phyloP scores from a whole-genome alignment of 1,284 basidiomycete genomes.

The Malassezia nana region DNA sequence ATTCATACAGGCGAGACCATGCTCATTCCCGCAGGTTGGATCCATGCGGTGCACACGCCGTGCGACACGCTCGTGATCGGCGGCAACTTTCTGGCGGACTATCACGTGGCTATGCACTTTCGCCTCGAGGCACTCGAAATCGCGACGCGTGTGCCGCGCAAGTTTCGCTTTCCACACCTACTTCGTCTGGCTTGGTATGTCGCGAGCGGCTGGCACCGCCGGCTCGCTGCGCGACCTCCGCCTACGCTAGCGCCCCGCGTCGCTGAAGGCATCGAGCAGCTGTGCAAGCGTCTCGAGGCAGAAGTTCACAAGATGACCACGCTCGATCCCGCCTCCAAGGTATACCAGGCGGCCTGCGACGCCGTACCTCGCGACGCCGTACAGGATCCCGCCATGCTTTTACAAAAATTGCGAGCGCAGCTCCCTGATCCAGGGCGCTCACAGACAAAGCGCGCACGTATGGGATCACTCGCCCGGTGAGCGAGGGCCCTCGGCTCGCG shows the following conservation, averaged over 20 bases:
- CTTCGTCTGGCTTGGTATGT: conserved; percentile 49
- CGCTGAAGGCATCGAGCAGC: neutral
- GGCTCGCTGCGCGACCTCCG: conserved; percentile 5
- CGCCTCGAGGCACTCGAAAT: conserved; percentile 82
- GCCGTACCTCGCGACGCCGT: conserved; percentile 13
- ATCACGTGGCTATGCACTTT: conserved; percentile 53
- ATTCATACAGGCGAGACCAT: conserved; percentile 78
- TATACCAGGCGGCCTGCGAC: conserved; percentile 3
- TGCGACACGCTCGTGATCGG: conserved; percentile 87
- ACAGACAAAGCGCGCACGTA: neutral
- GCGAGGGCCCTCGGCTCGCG: conserved; percentile 2
- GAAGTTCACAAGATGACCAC: conserved; percentile 1
- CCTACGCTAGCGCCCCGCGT: neutral
- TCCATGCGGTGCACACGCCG: conserved; percentile 90
- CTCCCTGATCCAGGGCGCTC: neutral
- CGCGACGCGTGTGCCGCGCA: conserved; percentile 80
- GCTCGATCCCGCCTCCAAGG: conserved; percentile 6
- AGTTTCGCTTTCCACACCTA: conserved; percentile 73
- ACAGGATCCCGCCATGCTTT: conserved; percentile 1
- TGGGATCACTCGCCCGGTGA: neutral
- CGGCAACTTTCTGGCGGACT: conserved; percentile 60
- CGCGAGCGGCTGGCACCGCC: conserved; percentile 27
- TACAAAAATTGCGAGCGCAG: conserved; percentile 1
- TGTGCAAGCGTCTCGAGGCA: conserved; percentile 5
- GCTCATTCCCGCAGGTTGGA: conserved; percentile 64